Evolutionary conservation across 163 green algal genomes (phyloP), one percentile per base, ranked within the genome.

Genomic region (Scenedesmus sp.): DNA sequence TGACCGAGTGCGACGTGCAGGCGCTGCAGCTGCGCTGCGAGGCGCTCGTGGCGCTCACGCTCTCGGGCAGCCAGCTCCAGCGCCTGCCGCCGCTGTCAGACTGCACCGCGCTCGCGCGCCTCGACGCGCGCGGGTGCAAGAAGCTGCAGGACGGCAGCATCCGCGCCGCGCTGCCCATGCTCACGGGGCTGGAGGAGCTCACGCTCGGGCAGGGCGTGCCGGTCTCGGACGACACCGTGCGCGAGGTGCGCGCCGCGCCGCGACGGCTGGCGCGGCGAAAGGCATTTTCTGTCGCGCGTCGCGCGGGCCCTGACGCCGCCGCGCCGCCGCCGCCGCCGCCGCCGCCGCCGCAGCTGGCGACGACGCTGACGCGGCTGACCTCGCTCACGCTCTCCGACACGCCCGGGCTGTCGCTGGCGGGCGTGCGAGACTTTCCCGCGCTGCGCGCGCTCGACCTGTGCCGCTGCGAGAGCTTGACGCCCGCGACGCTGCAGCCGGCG

Each of bases 131-230:
- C 31, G 58, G 58, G 17, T 78, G 70, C 56, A 78, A 65, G 57
- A 78, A 78, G 31, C 29, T 78, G 57, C 56, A 69, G 17, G 70
- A 78, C 57, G 60, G 42, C 57, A 78, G 42, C 70, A 60, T 78
- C 15, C 34, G 70, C 7, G 44, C 17, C 18, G 26, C 42, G 22
- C 44, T 78, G 56, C 17, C 56, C 6, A 15, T 39, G 14, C n/a
- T 78, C 36, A 62, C 70, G 6, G 20, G 31, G 13, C n/a, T 78
- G 44, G 36, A 70, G 26, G 44, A n/a, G 42, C 39, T 78, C 51
- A 33, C 33, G 22, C 18, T 78, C 26, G 44, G 56, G 9, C n/a
- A 22, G 60, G 70, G 70, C 17, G 56, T 78, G 56, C 56, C 70
- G 34, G 36, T 78, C 3, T 70, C 57, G 10, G 70, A 78, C 26